Base-by-base conservation (phyloP, 768 basidiomycete genomes). In the Inosperma sp. region DNA sequence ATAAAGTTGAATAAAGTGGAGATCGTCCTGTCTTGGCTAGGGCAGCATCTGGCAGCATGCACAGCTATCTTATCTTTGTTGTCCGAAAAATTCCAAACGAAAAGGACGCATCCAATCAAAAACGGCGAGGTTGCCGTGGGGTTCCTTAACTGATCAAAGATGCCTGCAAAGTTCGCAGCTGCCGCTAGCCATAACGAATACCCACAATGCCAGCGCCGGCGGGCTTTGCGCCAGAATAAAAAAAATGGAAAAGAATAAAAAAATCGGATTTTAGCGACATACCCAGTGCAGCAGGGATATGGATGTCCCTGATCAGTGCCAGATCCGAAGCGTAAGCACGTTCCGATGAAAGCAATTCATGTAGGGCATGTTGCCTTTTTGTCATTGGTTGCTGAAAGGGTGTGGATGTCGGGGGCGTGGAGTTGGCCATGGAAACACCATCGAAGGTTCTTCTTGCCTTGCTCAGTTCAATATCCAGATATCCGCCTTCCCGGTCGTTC, bases 281-380 rank as follows among this genome's bases (percentile, higher is more conserved):
- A 80, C 89, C 88, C 59, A 85, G 71, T 39, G 88, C 89, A 46
- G 89, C 67, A 5, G 88, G 88, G 33, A 91, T 82, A 58, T 92
- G 84, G 21, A 91, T 76, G 53, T 87, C 83, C 47, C 83, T 76
- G 55, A 92, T 81, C 48, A 91, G 72, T 13, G 83, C 84, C 22
- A 93, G 73, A 72, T 92, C 90, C n/a, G 82, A 82, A 10, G 89
- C 84, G 65, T 91, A 91, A 1, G 86, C 84, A 22, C 86, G 74
- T 61, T 93, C 89, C 17, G 86, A 87, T 9, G 84, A 80, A 37
- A 92, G 75, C 22, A 93, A 68, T 56, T 93, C 90, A 44, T 81
- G 78, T 17, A 92, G 70, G 7, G 88, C 88, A 63, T 92, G 85
- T 19, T 81, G 76, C 30, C 90, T 79, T 68, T 91, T 91, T 22